Evolutionary conservation across 2,329 filamentous ascomycete species (phyloP).

Genomic region (Ascosphaera apis): DNA sequence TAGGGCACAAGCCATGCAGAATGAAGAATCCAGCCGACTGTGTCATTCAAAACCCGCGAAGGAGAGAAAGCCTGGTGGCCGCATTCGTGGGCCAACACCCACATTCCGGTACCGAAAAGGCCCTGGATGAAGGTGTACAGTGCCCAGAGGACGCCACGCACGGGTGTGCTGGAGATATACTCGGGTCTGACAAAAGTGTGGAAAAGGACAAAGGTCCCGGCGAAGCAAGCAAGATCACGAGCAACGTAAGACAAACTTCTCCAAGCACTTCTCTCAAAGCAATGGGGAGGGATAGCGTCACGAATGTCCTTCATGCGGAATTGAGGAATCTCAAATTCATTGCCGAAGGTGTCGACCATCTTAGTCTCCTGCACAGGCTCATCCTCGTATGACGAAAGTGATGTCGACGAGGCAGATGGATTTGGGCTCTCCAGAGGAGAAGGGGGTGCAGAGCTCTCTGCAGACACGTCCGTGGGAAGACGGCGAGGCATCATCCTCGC

Average conservation of each 20-base stretch:
- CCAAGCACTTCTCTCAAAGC: conserved; percentile 66
- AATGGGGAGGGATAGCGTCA: conserved; percentile 93
- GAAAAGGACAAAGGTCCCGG: conserved; percentile 62
- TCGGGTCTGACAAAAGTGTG: conserved; percentile 78
- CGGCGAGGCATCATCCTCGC: conserved; percentile 27
- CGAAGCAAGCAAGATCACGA: conserved; percentile 53
- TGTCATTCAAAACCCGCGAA: conserved; percentile 77
- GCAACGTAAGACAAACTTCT: conserved; percentile 61
- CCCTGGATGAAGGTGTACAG: conserved; percentile 64
- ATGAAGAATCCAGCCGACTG: conserved; percentile 78
- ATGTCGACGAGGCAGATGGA: conserved; percentile 59
- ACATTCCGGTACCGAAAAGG: conserved; percentile 77
- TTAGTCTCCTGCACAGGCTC: conserved; percentile 29
- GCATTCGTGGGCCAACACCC: conserved; percentile 95
- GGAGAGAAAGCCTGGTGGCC: conserved; percentile 90
- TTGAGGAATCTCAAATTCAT: conserved; percentile 79
- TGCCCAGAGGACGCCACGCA: conserved; percentile 42
- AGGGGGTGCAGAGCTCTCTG: conserved; percentile 28
- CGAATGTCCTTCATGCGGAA: conserved; percentile 96
- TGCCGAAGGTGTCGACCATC: conserved; percentile 80
- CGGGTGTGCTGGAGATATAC: conserved; percentile 45
- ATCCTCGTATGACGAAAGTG: conserved; percentile 68
- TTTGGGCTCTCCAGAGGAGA: conserved; percentile 37
- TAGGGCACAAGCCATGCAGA: conserved; percentile 80
- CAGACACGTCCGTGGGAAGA: conserved; percentile 30